A percentile compares a stretch with the other conserved stretches of the same genome.
phyloP scores from a whole-genome alignment of 371 early-diverging fungal genomes.

The Lichtheimia ramosa region DNA sequence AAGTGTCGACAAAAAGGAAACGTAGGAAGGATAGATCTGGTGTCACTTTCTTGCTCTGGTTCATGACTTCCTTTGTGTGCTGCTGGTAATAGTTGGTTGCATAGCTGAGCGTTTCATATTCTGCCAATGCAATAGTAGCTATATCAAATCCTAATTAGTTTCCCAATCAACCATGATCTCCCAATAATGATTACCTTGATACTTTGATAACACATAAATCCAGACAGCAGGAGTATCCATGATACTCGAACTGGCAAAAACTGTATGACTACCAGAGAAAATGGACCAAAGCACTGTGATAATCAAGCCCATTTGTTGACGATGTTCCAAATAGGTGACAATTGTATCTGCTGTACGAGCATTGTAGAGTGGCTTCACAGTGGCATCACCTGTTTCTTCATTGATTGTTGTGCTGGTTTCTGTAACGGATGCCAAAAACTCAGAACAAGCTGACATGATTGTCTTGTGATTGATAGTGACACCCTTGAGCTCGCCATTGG shows the following conservation, averaged over 20 bases:
- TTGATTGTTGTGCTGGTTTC: conserved; percentile 15
- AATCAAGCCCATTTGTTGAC: conserved; percentile 82
- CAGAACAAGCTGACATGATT: conserved; percentile 70
- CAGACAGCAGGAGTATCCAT: conserved; percentile 71
- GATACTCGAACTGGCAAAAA: conserved; percentile 65
- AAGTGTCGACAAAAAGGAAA: conserved; percentile 69
- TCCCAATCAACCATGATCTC: background rate
- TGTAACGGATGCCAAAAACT: conserved; percentile 30
- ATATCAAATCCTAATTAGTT: background rate
- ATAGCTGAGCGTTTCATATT: conserved; percentile 67
- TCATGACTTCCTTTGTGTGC: conserved; percentile 48
- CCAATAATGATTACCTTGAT: conserved; percentile 29
- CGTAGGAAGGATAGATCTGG: conserved; percentile 67
- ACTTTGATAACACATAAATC: conserved; percentile 67
- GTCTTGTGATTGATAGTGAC: conserved; percentile 79
- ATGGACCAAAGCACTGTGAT: conserved; percentile 68
- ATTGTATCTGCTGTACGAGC: conserved; percentile 45
- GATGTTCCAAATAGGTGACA: conserved; percentile 74
- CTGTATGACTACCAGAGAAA: conserved; percentile 68
- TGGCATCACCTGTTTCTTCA: background rate
- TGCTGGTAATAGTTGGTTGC: conserved; percentile 53
- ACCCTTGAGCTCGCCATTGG: conserved; percentile 83
- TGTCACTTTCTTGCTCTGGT: conserved; percentile 57
- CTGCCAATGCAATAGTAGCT: conserved; percentile 70
- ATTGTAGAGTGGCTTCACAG: conserved; percentile 13